Evolutionary conservation across 78 protist genomes (phyloP).

Genomic region (Dictyostelium purpureum): DNA sequence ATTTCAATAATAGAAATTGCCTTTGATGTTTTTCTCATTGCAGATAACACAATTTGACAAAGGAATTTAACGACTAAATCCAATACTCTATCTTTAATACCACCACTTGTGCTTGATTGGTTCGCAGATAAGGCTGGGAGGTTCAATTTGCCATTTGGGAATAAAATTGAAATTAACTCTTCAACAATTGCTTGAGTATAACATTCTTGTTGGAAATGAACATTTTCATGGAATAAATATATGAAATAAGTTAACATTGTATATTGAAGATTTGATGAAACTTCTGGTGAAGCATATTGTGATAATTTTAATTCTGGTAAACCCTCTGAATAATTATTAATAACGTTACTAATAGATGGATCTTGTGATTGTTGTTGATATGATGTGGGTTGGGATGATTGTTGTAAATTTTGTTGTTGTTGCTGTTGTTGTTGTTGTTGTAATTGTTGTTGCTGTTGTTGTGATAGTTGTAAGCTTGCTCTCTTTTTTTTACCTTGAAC

Average conservation of each 20-base stretch:
- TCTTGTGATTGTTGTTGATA: not conserved
- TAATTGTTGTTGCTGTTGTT: not conserved
- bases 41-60: conserved; percentile 49
- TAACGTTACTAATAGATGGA: not conserved
- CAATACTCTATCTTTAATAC: conserved; percentile 49
- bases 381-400: not conserved
- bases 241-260: conserved; percentile 62
- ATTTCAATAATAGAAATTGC: conserved; percentile 40
- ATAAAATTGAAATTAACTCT: conserved; percentile 24
- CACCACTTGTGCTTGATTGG: not conserved
- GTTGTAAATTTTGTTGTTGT: not conserved
- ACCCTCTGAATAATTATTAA: not conserved
- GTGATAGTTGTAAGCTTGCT: not conserved
- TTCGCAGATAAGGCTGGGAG: not conserved
- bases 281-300: conserved; percentile 57
- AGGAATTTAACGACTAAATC: conserved; percentile 66
- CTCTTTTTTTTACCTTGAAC: conserved; percentile 15
- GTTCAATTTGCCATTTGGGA: conserved; percentile 26
- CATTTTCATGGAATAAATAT: conserved; percentile 65
- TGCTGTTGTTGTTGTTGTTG: not conserved
- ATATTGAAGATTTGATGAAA: conserved; percentile 45
- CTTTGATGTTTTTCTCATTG: conserved; percentile 26
- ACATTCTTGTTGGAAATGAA: conserved; percentile 62
- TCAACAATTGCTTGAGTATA: conserved; percentile 18
- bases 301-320: not conserved